Evolutionary conservation across 202 grass and related monocot species (phyloP), one percentile per base, ranked within the genome.

Genomic region (Cymbopogon flexuosus): DNA sequence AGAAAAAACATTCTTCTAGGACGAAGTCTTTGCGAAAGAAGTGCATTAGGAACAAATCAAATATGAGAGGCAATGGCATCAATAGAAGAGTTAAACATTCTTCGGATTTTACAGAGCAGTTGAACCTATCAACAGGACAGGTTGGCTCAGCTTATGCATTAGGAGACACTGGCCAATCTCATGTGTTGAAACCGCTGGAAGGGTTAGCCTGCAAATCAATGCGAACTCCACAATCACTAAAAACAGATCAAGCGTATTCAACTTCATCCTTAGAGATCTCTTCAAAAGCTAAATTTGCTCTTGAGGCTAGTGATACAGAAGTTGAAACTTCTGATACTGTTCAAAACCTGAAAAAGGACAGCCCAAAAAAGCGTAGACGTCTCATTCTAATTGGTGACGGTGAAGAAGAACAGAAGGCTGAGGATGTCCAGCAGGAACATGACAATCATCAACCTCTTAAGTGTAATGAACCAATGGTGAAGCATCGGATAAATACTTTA

Each of bases 381-480:
- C 7, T 8, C 6, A 39, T 39, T 39, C 36, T 39, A 39, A 39
- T 6, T 39, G 5, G 6, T 39, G 36, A 8, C 36, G 36, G 8
- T 39, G 76, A 75, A 60, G 58, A 40, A 9, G 43, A 10, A 67
- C 14, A 83, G 33, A 68, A 73, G 46, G 57, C 37, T 78, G 49
- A 57, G 68, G 64, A 77, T 69, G 52, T 37, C 37, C n/a, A 46
- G 37, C 42, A 22, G 22, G 39, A 80, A 47, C 22, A 74, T 80
- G 18, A 34, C 19, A 46, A 80, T 67, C 59, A 40, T 10, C 68
- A 2, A 18, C 56, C 46, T 57, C 34, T 43, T 66, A 40, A 35
- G 45, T 80, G 8, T 58, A 68, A 72, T 72, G 68, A 29, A 85
- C 61, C 76, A 79, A 41, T 79, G 24, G 31, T 3, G 12, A 73